These are phyloP conservation scores for Choanephora cucurbitarum DNA, from an alignment of 371 early-diverging fungal species.

Conservation along the genomic window DNA sequence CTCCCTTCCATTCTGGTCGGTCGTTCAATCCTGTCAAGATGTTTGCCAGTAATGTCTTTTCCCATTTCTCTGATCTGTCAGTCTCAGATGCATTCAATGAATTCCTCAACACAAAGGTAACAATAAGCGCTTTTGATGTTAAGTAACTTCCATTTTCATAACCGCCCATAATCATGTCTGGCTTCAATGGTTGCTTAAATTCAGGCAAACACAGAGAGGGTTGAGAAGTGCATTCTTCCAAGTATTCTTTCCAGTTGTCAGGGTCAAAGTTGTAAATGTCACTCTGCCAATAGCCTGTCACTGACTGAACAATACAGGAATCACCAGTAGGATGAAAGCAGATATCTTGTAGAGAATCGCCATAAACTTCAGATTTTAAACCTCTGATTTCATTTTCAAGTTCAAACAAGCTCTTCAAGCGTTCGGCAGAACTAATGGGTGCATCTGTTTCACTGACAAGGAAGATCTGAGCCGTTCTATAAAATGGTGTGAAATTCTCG, in stretches of 20 bases:
- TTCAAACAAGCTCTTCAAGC: constrained; percentile 51
- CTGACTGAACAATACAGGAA: constrained; percentile 70
- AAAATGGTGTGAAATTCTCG: constrained; percentile 71
- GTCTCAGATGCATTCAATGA: constrained; percentile 45
- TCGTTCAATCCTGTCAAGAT: constrained; percentile 43
- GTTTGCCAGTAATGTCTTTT: constrained; percentile 47
- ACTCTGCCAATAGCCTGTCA: constrained; percentile 77
- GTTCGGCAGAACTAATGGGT: constrained; percentile 52
- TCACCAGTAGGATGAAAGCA: constrained; percentile 72
- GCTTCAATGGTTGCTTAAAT: constrained; percentile 69
- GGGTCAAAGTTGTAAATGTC: constrained; percentile 53
- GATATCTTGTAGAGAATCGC: constrained; percentile 56
- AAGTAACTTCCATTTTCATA: constrained; percentile 47
- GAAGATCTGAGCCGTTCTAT: constrained; percentile 73
- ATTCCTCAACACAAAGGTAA: constrained; percentile 70
- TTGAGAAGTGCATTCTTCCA: constrained; percentile 54
- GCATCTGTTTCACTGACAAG: constrained; percentile 50
- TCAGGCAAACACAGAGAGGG: constrained; percentile 67
- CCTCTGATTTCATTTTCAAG: constrained; percentile 56
- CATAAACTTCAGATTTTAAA: constrained; percentile 39
- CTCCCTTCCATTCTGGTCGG: constrained; percentile 50
- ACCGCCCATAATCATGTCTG: constrained; percentile 72
- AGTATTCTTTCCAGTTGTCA: constrained; percentile 44
- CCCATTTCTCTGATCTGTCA: constrained; percentile 66
- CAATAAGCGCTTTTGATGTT: constrained; percentile 59